These are phyloP conservation scores for Chalaropsis ovoidea DNA, from an alignment of 2,329 filamentous ascomycete species.

Conservation along the genomic window DNA sequence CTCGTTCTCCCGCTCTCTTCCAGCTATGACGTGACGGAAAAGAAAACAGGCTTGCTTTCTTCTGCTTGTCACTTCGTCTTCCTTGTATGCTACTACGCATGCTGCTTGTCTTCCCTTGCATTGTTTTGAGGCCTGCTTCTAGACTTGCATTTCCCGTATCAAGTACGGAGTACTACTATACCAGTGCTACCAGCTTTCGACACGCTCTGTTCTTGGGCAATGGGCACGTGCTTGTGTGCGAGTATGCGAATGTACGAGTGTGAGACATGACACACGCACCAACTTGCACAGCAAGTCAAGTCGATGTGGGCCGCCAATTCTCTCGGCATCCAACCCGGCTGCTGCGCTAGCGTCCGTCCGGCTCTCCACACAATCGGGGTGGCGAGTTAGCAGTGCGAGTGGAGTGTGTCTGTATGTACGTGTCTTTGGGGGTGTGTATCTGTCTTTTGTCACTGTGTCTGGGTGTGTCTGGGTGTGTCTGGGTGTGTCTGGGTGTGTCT, in stretches of 20 bases:
- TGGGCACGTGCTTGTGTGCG: conserved; percentile 1
- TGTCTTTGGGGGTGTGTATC: too few relatives aligned
- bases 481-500: too few relatives aligned
- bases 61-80: background rate
- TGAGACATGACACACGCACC: conserved; percentile 11
- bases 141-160: background rate
- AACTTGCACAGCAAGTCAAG: background rate
- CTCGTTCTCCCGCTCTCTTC: background rate
- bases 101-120: background rate
- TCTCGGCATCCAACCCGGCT: conserved; percentile 1
- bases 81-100: background rate
- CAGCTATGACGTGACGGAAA: background rate
- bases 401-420: background rate
- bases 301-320: background rate
- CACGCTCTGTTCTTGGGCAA: conserved; percentile 1
- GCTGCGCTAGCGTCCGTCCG: conserved; percentile 6
- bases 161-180: conserved; percentile 4
- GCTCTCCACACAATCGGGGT: background rate
- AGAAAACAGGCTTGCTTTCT: background rate
- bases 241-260: background rate
- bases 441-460: too few relatives aligned
- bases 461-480: too few relatives aligned
- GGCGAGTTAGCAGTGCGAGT: background rate
- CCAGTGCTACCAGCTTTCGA: conserved; percentile 3
- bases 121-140: conserved; percentile 3